Evolutionary conservation across 768 basidiomycete genomes (phyloP), one percentile per base, ranked within the genome.

Genomic region (Podaxis sp.): DNA sequence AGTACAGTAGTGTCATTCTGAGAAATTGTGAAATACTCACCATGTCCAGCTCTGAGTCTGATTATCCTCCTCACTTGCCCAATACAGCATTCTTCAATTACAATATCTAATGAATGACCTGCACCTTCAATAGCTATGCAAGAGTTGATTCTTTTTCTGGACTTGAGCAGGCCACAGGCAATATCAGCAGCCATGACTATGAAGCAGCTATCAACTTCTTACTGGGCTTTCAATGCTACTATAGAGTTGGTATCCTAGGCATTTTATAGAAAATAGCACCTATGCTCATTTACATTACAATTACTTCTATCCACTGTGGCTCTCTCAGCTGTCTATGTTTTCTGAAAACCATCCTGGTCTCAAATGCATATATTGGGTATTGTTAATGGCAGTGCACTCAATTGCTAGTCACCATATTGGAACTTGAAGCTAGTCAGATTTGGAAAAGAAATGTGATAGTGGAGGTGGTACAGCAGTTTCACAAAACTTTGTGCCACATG

Each of bases 131-230:
- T 51, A 77, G 79, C 13, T 78, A 76, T 56, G 22, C 73, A 12
- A 66, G 66, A 13, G 73, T 80, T 56, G 80, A 85, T 63, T 58
- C 75, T 22, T 80, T 86, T 44, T 78, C 86, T 22, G 71, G 76
- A 3, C 84, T 84, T 54, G 80, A 87, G 65, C 78, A 79, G 55
- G 81, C 86, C 36, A 68, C 74, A n/a, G 85, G 83, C 17, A 76
- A 77, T 65, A 73, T 86, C 60, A 77, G 80, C 3, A 68, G 67
- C 20, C 80, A 78, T 58, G 88, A 90, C 76, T 89, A 82, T 70
- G 78, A 87, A 0, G 71, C 81, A 10, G 83, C 87, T 3, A 69
- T 77, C 61, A 69, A 69, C 28, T 90, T 89, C 75, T 72, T 87
- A 24, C 81, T 87, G 40, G 80, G 79, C 40, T 67, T 69, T n/a